Percentiles rank a stretch among this genome's conserved stretches.
These are phyloP conservation scores for Malus asiatica DNA, from an alignment of 306 rosid genomes.

Conservation along the genomic window DNA sequence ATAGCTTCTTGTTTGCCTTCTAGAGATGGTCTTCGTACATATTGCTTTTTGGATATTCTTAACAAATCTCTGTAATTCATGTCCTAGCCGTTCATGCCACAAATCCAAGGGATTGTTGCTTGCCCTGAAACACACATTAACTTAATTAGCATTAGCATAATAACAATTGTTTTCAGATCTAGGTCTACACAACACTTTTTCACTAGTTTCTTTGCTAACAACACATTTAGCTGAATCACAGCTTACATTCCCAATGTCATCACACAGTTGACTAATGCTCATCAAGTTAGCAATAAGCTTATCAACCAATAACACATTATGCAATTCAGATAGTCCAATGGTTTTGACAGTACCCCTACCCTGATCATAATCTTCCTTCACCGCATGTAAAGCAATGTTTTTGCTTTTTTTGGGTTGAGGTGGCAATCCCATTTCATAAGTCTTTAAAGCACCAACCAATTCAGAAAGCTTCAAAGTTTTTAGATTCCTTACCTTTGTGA, in stretches of 20 bases:
- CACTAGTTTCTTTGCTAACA: not conserved
- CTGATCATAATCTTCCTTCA: no score
- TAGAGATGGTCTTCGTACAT: not conserved
- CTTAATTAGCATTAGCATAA: not conserved
- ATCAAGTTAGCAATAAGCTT: not conserved
- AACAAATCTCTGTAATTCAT: not conserved
- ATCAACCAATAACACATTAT: not conserved
- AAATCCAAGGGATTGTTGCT: not conserved
- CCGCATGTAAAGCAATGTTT: no score
- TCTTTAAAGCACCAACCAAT: not conserved
- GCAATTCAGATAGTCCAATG: not conserved
- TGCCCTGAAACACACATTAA: not conserved
- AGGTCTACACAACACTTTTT: not conserved
- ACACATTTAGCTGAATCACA: not conserved
- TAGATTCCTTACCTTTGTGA: no score
- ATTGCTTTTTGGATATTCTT: not conserved
- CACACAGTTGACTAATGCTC: not conserved
- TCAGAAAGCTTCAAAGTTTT: not conserved
- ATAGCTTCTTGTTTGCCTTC: not conserved
- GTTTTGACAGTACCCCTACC: not conserved
- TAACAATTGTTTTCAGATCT: not conserved
- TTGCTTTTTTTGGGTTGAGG: no score
- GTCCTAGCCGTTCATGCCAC: not conserved
- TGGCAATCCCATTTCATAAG: no score
- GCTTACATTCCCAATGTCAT: not conserved